These are phyloP conservation scores for Penicillium corylophilum DNA, from an alignment of 2,329 filamentous ascomycete species.

Conservation along the genomic window DNA sequence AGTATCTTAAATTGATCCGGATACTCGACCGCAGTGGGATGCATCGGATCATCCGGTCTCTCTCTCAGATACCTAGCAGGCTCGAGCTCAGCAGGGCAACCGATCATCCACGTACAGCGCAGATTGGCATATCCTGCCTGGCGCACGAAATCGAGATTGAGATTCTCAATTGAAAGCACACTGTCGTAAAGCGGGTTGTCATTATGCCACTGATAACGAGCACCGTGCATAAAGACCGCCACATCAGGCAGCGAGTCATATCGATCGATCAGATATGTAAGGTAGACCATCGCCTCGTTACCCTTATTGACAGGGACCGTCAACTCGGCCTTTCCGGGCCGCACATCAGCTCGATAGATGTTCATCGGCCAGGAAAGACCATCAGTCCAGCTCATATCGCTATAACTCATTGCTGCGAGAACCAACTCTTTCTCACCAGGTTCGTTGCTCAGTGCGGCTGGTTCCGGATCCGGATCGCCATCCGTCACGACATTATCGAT, in stretches of 20 bases:
- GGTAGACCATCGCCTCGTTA: constrained; percentile 51
- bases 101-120: constrained; percentile 31
- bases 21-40: constrained; percentile 29
- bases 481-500: not conserved
- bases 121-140: constrained; percentile 37
- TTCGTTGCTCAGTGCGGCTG: not conserved
- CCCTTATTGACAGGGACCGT: constrained; percentile 50
- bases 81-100: constrained; percentile 38
- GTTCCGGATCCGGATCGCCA: not conserved
- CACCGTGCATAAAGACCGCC: constrained; percentile 43
- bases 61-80: constrained; percentile 32
- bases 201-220: constrained; percentile 45
- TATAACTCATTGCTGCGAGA: constrained; percentile 19
- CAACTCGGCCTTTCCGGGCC: constrained; percentile 29
- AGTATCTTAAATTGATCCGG: constrained; percentile 44
- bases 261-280: constrained; percentile 36
- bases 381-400: constrained; percentile 25
- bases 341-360: constrained; percentile 46
- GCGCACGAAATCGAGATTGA: constrained; percentile 32
- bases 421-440: constrained; percentile 19
- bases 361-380: constrained; percentile 18
- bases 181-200: constrained; percentile 28
- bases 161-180: constrained; percentile 24
- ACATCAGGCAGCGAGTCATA: constrained; percentile 43
- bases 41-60: constrained; percentile 22